Evolutionary conservation across 768 basidiomycete species (phyloP), one percentile per base, ranked within the genome.

Genomic region (Mycena epipterygia): DNA sequence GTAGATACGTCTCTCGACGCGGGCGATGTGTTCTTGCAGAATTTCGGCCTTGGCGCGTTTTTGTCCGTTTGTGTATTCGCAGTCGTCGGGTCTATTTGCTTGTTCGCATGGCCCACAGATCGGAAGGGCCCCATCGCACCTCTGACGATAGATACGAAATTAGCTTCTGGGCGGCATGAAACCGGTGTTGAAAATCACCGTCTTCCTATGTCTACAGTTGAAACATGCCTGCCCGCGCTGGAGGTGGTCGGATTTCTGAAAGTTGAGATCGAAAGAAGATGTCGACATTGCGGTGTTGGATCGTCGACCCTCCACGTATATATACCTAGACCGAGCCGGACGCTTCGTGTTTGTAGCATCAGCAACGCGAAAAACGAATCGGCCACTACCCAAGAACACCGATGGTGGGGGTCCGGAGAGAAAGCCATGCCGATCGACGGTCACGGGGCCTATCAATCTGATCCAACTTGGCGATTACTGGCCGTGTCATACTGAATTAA

Each of bases 41-140:
- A 83, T 79, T 68, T 89, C 80, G 0, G 84, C 88, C 19, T 80
- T 82, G 0, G 90, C 83, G 11, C 83, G 86, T 21, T 84, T 84
- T 23, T 81, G 80, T 1, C 82, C 84, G 48, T 84, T 82, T 0
- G 84, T 83, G 71, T 91, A 91, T 79, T 91, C 89, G 70, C 90
- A 91, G 69, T 91, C 90, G 11, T 88, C 88, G 0, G 76, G 74
- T n/a, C 87, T 80, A 67, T 85, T 81, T 1, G 83, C 83, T 12
- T 84, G 79, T 7, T 79, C 73, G 74, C 90, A 91, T 71, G 85
- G 88, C 0, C 83, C 82, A 62, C 90, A 91, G 3, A 86, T 75
- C 0, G 90, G 90, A 27, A 81, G 84, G 5, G 72, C 76, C 1
- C 89, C 89, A 73, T 91, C 62, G 37, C 49, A 64, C 42, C 14